Conservation (phyloP, 2,329 filamentous ascomycete genomes). For the Aureobasidium sp. region DNA sequence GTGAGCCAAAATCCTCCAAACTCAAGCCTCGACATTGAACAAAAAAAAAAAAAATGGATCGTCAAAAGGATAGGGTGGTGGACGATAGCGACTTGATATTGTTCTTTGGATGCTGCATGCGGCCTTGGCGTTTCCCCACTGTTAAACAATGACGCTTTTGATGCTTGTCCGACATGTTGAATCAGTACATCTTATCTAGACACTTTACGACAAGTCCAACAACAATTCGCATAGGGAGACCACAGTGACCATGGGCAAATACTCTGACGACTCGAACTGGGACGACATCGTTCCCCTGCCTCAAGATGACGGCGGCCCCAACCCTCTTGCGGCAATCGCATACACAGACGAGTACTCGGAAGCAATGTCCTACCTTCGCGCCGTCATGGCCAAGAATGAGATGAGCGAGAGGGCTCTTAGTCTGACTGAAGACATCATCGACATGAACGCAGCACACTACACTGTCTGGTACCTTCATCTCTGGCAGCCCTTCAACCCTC, state of each 20-base stretch:
- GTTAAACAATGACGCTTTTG: conserved; percentile 7
- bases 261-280: conserved; percentile 67
- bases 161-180: background rate
- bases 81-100: background rate
- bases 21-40: background rate
- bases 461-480: conserved; percentile 66
- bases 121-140: conserved; percentile 1
- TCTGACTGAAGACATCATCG: conserved; percentile 83
- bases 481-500: background rate
- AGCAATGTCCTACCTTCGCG: conserved; percentile 86
- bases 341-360: conserved; percentile 87
- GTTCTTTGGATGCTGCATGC: background rate
- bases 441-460: conserved; percentile 93
- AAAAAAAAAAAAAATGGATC: background rate
- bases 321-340: conserved; percentile 83
- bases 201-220: background rate
- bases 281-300: conserved; percentile 75
- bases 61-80: background rate
- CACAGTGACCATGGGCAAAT: conserved; percentile 31
- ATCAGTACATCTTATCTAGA: background rate
- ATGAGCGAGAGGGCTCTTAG: conserved; percentile 67
- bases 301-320: conserved; percentile 64
- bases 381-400: conserved; percentile 85
- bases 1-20: too few species aligned
- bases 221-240: background rate